Conservation (phyloP, 495 filamentous ascomycete genomes). For the Aspergillus kassunensis region DNA sequence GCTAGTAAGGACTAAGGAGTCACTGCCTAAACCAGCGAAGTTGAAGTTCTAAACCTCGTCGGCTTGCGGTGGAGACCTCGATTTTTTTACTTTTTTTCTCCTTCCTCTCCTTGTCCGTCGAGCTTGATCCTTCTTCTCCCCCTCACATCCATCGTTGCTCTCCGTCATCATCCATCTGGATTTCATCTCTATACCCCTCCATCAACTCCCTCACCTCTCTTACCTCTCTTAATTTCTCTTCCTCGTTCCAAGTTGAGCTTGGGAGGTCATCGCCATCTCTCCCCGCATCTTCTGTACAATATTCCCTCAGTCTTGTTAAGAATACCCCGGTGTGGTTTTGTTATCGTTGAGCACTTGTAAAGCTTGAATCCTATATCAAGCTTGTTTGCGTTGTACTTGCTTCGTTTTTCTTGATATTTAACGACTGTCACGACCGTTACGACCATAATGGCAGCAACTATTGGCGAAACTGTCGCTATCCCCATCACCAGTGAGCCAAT, state of each 20-base stretch:
- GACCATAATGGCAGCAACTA: conserved; percentile 22
- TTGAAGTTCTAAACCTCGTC: conserved; percentile 2
- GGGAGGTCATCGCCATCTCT: conserved; percentile 9
- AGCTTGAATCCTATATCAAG: conserved; percentile 2
- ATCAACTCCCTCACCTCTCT: conserved; percentile 1
- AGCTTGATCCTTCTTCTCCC: conserved; percentile 9
- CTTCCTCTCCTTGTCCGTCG: conserved; percentile 6
- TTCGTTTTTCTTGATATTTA: conserved; percentile 11
- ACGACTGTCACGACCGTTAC: conserved; percentile 28
- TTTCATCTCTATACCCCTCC: conserved; percentile 6
- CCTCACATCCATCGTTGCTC: conserved; percentile 4
- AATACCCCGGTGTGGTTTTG: conserved; percentile 10
- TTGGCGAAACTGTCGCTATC: conserved; percentile 44
- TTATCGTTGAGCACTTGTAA: conserved; percentile 11
- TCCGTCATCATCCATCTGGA: background rate
- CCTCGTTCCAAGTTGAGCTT: conserved; percentile 13
- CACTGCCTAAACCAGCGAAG: conserved; percentile 1
- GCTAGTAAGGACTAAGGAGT: too few species aligned
- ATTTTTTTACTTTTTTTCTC: conserved; percentile 10
- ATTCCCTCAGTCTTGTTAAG: conserved; percentile 4
- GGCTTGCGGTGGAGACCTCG: background rate
- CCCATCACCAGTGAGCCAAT: conserved; percentile 53
- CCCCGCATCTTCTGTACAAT: conserved; percentile 15
- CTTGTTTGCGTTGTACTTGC: conserved; percentile 6
- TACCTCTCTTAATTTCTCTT: conserved; percentile 10